Evolutionary conservation across 2,329 filamentous ascomycete species (phyloP).

Genomic region (Phialocephala subalpina): DNA sequence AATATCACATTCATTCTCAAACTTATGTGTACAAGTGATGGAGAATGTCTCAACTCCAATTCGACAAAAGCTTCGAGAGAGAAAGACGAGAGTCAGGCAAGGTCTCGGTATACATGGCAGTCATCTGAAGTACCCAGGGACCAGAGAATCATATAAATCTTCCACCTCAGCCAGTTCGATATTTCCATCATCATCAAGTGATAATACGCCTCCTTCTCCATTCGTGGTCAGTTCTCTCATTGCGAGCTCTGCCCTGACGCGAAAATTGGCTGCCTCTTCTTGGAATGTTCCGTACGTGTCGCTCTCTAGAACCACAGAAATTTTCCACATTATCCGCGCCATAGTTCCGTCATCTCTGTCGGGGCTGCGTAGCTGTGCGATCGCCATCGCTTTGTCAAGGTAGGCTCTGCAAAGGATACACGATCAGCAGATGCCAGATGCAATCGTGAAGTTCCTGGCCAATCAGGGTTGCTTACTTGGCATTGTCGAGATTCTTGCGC

Average conservation of each 20-base stretch:
- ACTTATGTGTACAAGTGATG: too few relatives aligned
- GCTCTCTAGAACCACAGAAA: conserved; percentile 30
- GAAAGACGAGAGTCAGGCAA: too few relatives aligned
- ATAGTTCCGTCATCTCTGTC: conserved; percentile 32
- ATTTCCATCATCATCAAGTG: conserved; percentile 42
- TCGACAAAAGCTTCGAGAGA: too few relatives aligned
- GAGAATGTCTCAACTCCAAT: too few relatives aligned
- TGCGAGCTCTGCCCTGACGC: conserved; percentile 33
- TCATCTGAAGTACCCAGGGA: conserved; percentile 34
- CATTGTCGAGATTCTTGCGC: conserved; percentile 17
- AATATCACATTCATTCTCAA: not conserved
- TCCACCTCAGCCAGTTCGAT: conserved; percentile 28
- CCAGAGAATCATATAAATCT: conserved; percentile 31
- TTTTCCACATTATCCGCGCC: conserved; percentile 37
- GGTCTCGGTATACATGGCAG: not conserved
- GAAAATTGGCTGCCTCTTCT: conserved; percentile 25
- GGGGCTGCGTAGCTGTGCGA: conserved; percentile 36
- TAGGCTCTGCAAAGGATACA: conserved; percentile 11
- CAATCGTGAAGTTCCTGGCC: not conserved
- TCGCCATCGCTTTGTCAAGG: conserved; percentile 33
- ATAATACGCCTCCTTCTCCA: conserved; percentile 44
- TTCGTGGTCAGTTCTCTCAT: conserved; percentile 27
- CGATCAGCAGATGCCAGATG: not conserved
- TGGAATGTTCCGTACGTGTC: conserved; percentile 29
- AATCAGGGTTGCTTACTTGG: conserved; percentile 15